Evolutionary conservation across 257 asterid species (phyloP).

Genomic region (Solanum sejunctum): DNA sequence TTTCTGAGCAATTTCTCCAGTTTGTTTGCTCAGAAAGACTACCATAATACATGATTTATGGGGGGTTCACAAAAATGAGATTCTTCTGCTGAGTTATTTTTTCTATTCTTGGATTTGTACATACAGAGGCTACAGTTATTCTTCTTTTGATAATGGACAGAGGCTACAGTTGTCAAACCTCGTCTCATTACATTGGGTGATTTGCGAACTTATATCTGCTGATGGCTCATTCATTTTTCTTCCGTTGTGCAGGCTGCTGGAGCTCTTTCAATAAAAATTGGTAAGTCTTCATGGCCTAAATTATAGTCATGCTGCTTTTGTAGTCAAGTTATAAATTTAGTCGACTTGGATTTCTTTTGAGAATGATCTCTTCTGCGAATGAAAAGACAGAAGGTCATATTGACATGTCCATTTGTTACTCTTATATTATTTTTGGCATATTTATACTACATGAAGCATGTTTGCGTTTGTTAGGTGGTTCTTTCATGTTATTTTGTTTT

Average conservation of each 20-base stretch:
- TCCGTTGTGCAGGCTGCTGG: slow-evolving; percentile 85
- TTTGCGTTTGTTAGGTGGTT: not conserved
- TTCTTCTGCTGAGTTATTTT: not conserved
- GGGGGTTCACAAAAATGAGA: not conserved
- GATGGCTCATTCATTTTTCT: not conserved
- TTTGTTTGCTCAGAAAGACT: not conserved
- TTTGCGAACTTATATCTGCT: not conserved
- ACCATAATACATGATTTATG: not conserved
- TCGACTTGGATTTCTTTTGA: not conserved
- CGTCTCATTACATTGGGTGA: not conserved
- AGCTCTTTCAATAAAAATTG: slow-evolving; percentile 88
- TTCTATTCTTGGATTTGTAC: not conserved
- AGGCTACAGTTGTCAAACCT: not conserved
- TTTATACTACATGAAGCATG: not conserved
- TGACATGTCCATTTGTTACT: not conserved
- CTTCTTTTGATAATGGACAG: too few relatives aligned
- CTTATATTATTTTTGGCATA: not conserved
- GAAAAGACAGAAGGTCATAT: not conserved
- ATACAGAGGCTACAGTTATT: not conserved
- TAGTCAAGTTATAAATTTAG: not conserved
- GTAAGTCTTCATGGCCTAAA: slow-evolving; percentile 22
- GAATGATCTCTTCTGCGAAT: not conserved
- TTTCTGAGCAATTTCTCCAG: not conserved
- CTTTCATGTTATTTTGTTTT: not conserved
- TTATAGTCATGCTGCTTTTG: not conserved